Conservation (phyloP, 371 early-diverging fungal species). For the Mortierella polycephala region DNA sequence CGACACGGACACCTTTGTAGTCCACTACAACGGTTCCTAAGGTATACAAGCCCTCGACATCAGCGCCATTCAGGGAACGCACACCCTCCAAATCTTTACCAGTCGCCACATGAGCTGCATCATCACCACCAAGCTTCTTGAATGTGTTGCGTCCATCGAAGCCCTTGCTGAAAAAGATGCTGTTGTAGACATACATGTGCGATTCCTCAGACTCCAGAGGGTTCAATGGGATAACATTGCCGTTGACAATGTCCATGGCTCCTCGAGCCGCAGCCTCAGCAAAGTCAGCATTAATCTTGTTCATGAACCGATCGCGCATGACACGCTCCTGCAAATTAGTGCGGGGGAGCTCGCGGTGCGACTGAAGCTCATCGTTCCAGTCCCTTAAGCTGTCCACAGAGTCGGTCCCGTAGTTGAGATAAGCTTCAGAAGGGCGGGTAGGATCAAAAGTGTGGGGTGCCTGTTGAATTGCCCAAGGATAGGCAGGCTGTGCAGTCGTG, state of each 20-base stretch:
- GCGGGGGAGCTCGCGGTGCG: conserved; percentile 86
- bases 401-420: conserved; percentile 73
- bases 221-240: conserved; percentile 83
- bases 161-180: conserved; percentile 94
- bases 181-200: conserved; percentile 94
- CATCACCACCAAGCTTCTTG: conserved; percentile 87
- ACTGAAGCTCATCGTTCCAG: conserved; percentile 97
- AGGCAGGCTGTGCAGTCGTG: conserved; percentile 71
- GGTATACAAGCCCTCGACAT: conserved; percentile 81
- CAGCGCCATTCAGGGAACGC: conserved; percentile 78
- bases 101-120: conserved; percentile 92
- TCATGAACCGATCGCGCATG: conserved; percentile 83
- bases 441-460: conserved; percentile 69
- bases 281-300: conserved; percentile 90
- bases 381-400: conserved; percentile 85
- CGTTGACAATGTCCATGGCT: conserved; percentile 86
- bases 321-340: conserved; percentile 85
- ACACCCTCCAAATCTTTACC: conserved; percentile 95
- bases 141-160: conserved; percentile 90
- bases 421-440: conserved; percentile 74
- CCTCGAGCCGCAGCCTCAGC: conserved; percentile 90
- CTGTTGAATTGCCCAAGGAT: conserved; percentile 85
- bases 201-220: conserved; percentile 80
- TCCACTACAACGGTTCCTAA: conserved; percentile 92
- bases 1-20: conserved; percentile 89